Percentiles rank a stretch among this genome's conserved stretches.
Conservation (phyloP, 306 rosid genomes). For the Parietaria judaica region DNA sequence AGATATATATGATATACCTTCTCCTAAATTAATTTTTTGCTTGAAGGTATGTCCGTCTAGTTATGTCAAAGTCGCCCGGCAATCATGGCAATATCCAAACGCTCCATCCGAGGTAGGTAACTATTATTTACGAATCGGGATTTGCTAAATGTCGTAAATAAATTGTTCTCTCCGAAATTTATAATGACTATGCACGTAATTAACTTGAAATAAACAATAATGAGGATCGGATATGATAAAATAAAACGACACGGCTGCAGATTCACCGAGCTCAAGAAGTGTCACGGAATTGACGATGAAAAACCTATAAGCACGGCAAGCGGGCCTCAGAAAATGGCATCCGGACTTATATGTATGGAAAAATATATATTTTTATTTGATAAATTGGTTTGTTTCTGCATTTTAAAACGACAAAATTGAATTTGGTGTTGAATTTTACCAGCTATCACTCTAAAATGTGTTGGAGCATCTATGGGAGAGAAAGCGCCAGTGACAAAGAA, state of each 20-base stretch:
- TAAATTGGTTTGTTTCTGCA: constrained; percentile 5
- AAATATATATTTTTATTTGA: not conserved
- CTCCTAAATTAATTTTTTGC: constrained; percentile 6
- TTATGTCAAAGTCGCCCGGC: constrained; percentile 49
- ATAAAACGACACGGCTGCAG: constrained; percentile 27
- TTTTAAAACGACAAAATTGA: constrained; percentile 12
- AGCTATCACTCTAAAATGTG: constrained; percentile 79
- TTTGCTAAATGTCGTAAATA: not conserved
- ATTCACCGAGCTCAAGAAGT: constrained; percentile 62
- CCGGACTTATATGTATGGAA: constrained; percentile 66
- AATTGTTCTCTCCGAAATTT: too few relatives aligned
- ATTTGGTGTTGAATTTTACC: constrained; percentile 29
- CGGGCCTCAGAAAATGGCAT: constrained; percentile 73
- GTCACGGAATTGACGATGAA: constrained; percentile 82
- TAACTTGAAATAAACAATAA: not conserved
- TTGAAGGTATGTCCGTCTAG: constrained; percentile 80
- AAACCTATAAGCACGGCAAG: constrained; percentile 34
- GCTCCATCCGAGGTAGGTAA: constrained; percentile 64
- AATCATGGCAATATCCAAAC: constrained; percentile 54
- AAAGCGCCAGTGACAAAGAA: constrained; percentile 68
- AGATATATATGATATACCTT: not conserved
- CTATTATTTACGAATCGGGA: constrained; percentile 8
- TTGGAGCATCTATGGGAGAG: constrained; percentile 95
- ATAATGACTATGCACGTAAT: not conserved
- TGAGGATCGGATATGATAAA: not conserved